Conservation (phyloP, 2,329 filamentous ascomycete species). For the Drechslerella dactyloides region DNA sequence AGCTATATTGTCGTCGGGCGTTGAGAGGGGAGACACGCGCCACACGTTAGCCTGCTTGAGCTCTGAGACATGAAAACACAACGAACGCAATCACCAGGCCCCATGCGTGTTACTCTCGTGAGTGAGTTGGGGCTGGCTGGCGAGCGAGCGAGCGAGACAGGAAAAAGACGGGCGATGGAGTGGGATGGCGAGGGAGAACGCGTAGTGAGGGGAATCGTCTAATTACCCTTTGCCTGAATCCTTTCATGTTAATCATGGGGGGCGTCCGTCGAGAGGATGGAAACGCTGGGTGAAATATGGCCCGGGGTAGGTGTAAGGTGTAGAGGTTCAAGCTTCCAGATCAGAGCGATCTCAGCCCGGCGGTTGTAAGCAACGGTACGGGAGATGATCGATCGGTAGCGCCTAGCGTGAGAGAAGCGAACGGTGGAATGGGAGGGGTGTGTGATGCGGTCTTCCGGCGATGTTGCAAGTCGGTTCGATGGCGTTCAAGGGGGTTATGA, state of each 20-base stretch:
- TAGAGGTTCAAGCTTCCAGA: slow-evolving; percentile 5
- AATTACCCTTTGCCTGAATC: slow-evolving; percentile 48
- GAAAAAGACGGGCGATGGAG: not conserved
- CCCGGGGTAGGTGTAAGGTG: slow-evolving; percentile 15
- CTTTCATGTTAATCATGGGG: slow-evolving; percentile 48
- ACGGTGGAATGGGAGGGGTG: slow-evolving; percentile 35
- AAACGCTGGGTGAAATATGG: not conserved
- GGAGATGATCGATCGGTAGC: slow-evolving; percentile 16
- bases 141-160: slow-evolving; percentile 2
- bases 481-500: slow-evolving; percentile 18
- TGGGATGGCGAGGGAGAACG: slow-evolving; percentile 11
- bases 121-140: not conserved
- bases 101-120: not conserved
- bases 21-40: slow-evolving; percentile 32
- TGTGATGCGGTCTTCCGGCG: slow-evolving; percentile 31
- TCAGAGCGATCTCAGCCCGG: slow-evolving; percentile 26
- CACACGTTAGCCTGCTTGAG: slow-evolving; percentile 38
- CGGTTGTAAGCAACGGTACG: slow-evolving; percentile 19
- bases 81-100: slow-evolving; percentile 11
- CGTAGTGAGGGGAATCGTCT: slow-evolving; percentile 16
- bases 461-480: slow-evolving; percentile 20
- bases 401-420: slow-evolving; percentile 31
- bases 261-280: slow-evolving; percentile 20
- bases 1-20: slow-evolving; percentile 35
- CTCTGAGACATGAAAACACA: slow-evolving; percentile 42